Conservation (phyloP, 1,139 yeast species). For the Suhomyces taliae region DNA sequence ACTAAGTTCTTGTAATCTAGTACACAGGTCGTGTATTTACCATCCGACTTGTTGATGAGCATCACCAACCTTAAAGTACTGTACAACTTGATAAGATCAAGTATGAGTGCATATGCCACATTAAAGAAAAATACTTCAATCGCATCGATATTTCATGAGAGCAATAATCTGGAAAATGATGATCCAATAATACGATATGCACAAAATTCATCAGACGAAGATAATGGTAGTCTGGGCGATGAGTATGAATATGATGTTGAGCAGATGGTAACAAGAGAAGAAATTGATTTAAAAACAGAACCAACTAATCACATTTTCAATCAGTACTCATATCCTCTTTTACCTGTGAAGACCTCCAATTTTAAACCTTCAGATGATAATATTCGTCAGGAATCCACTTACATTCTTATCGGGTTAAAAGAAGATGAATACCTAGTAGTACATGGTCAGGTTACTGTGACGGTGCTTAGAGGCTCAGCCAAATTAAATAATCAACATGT, state of each 20-base stretch:
- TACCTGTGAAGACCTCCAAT: slow-evolving; percentile 20
- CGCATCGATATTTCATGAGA: slow-evolving; percentile 13
- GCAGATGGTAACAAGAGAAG: neutral
- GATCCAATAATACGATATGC: slow-evolving; percentile 23
- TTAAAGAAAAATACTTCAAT: slow-evolving; percentile 23
- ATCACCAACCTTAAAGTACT: neutral
- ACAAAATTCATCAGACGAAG: slow-evolving; percentile 28
- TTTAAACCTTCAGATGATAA: slow-evolving; percentile 40
- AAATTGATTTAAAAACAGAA: slow-evolving; percentile 24
- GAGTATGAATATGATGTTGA: slow-evolving; percentile 1
- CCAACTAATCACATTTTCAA: neutral
- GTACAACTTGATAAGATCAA: neutral
- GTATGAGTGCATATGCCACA: slow-evolving; percentile 58
- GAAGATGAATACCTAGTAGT: slow-evolving; percentile 50
- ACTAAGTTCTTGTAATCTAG: neutral
- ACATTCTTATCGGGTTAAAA: slow-evolving; percentile 44
- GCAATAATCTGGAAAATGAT: slow-evolving; percentile 18
- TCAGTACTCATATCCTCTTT: neutral
- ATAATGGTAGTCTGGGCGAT: slow-evolving; percentile 16
- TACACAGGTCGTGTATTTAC: neutral
- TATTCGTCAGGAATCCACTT: slow-evolving; percentile 26
- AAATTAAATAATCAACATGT: slow-evolving; percentile 56
- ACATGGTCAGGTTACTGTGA: slow-evolving; percentile 57
- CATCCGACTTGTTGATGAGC: neutral
- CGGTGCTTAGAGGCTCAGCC: slow-evolving; percentile 58